Base-by-base conservation (phyloP, 2,329 filamentous ascomycete genomes). In the Fusarium sp. region DNA sequence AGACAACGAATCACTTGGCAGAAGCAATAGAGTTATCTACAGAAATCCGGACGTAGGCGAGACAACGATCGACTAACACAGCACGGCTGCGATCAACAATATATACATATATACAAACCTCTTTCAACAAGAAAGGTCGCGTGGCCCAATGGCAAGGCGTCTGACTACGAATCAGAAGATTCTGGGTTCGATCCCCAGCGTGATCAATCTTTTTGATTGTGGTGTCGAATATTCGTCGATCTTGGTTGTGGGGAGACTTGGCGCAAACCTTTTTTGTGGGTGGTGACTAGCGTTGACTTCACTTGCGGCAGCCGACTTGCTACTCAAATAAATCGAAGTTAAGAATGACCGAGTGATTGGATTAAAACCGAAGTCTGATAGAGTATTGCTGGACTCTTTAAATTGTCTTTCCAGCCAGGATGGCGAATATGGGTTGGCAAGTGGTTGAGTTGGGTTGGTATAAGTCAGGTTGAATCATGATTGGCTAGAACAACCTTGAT, bases 131-230 rank as follows among this genome's bases (percentile, higher is more conserved):
- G 10, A 22, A 61, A 48, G 68, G 68, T 71, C 55, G 64, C 73
- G 73, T 75, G 73, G 73, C 73, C 73, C 70, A 76, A 76, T 76
- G 74, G 75, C 75, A 77, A 75, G 75, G 75, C 74, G 74, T 76
- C 75, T 77, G 75, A 74, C 75, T 77, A 75, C 75, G 75, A 77
- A 77, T 76, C 75, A 77, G 75, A 74, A 77, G 74, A 77, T 77
- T 72, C 66, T 74, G 71, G 75, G 75, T 77, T 77, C 75, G 75
- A 77, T 69, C 75, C 75, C 75, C 58, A 58, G 55, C 69, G 65
- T 69, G 69, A 69, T 70, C 67, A 70, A 22, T 53, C 27, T 62
- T 45, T 45, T 59, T 59, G 10, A 22, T 7, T 1, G 12, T 25
- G 11, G 13, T 22, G 24, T 25, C 20, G 6, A 58, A 34, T 52